Evolutionary conservation across 257 asterid genomes (phyloP), one percentile per base, ranked within the genome.

Genomic region (Solanum gracilifrons): DNA sequence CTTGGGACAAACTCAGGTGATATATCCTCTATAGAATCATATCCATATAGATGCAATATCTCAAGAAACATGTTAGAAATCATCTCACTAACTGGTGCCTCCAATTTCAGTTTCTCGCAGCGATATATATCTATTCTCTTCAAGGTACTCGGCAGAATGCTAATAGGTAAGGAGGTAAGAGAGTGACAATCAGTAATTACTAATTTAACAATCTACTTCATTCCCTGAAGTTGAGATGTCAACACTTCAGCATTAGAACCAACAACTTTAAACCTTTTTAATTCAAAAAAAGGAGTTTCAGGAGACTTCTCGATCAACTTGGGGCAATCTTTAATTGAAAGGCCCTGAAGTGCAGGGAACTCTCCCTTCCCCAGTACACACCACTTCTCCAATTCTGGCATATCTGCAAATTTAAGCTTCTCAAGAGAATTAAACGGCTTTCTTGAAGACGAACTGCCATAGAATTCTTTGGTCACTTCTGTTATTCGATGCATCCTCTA

Each of bases 311-410:
- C 13, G 10, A 58, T 58, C 66, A 58, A 58, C 69, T 60, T 60
- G 29, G 69, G 29, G 29, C 69, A 60, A 60, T 60, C 6, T 21
- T 21, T 25, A 60, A 60, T 60, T 21, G 69, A 60, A 60, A 60
- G 29, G 12, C 0, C 29, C 29, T 60, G 13, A 60, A 60, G 29
- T 60, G 27, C 27, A 60, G 13, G 69, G 48, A 84, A 88, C 29
- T 27, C 88, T 37, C 74, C 90, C 35, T 84, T 84, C 16, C 66
- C 73, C 12, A 71, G 25, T 60, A 60, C 29, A 74, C 39, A n/a
- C 87, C 89, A 82, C n/a, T 82, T 68, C 88, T 43, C 66, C 82
- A 64, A 79, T 21, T 62, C 88, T 0, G 9, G 18, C 88, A 79
- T 87, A 15, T 77, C 5, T 32, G 13, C 73, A 87, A 87, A 36